phyloP scores from a whole-genome alignment of 176 grass and related monocot genomes.

The Stipa capillata region DNA sequence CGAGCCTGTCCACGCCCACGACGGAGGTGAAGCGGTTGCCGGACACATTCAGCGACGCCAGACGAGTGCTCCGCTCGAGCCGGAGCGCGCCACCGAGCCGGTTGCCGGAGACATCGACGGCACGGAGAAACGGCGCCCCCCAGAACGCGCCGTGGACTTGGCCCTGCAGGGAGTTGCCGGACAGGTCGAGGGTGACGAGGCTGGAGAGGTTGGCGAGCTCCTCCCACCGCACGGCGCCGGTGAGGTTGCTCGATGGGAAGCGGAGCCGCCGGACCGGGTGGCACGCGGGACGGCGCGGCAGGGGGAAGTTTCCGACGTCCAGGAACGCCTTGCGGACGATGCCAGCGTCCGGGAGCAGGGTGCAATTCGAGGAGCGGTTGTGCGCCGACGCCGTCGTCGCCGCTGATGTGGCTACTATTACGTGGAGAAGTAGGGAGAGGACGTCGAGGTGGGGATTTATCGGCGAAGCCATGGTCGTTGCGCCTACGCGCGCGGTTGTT shows the following conservation, averaged over 20 bases:
- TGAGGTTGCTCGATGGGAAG: constrained; percentile 39
- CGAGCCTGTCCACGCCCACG: constrained; percentile 8
- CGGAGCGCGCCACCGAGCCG: constrained; percentile 37
- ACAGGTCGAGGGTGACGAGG: constrained; percentile 57
- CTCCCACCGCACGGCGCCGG: constrained; percentile 43
- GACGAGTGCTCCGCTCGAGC: neutral
- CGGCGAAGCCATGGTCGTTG: neutral
- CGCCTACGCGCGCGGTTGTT: neutral
- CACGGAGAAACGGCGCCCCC: constrained; percentile 38
- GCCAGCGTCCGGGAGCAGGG: constrained; percentile 12
- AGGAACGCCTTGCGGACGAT: constrained; percentile 44
- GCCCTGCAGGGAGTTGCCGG: constrained; percentile 54
- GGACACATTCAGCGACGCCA: constrained; percentile 39
- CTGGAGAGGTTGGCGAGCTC: constrained; percentile 32
- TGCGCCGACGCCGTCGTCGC: neutral
- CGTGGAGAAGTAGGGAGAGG: neutral
- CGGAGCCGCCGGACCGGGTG: constrained; percentile 8
- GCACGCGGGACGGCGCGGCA: constrained; percentile 2
- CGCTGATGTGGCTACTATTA: neutral
- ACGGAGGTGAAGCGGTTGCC: constrained; percentile 50
- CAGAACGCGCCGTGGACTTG: constrained; percentile 36
- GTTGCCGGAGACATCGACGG: constrained; percentile 54
- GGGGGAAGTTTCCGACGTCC: constrained; percentile 33
- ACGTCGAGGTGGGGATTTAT: neutral
- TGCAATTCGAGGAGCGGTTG: neutral